Percentiles rank a stretch among this genome's conserved stretches.
Conservation (phyloP, 1,139 yeast species). For the Debaryomyces coudertii region DNA sequence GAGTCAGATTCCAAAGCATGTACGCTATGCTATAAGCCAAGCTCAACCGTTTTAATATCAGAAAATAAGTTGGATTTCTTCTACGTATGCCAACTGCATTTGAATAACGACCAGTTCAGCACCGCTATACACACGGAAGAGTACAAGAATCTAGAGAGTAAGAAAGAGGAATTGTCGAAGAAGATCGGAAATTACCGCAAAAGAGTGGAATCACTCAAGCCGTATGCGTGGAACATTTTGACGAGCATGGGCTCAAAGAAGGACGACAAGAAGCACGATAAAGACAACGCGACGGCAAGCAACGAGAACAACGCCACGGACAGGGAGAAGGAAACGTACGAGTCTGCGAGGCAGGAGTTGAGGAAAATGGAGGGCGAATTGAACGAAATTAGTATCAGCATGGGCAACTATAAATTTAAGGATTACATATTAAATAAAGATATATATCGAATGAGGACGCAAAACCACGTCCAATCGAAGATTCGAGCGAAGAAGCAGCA, state of each 20-base stretch:
- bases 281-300: conserved; percentile 19
- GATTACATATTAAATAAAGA: conserved; percentile 53
- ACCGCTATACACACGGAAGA: conserved; percentile 50
- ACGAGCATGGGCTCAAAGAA: conserved; percentile 18
- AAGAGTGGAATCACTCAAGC: conserved; percentile 33
- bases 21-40: conserved; percentile 66
- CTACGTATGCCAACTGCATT: conserved; percentile 67
- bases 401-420: conserved; percentile 42
- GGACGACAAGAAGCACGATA: conserved; percentile 20
- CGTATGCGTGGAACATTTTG: conserved; percentile 38
- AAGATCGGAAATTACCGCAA: conserved; percentile 39
- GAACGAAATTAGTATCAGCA: conserved; percentile 22
- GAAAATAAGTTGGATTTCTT: conserved; percentile 61
- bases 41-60: conserved; percentile 62
- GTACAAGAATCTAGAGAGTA: conserved; percentile 45
- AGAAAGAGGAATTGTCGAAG: conserved; percentile 40
- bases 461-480: conserved; percentile 42
- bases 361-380: conserved; percentile 27
- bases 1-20: conserved; percentile 61
- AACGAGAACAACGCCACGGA: too few species aligned
- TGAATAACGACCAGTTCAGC: conserved; percentile 66
- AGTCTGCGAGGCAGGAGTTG: conserved; percentile 21
- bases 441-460: conserved; percentile 56
- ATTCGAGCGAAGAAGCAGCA: conserved; percentile 42
- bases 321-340: conserved; percentile 15